phyloP scores from a whole-genome alignment of 352 stramenopile genomes.

The Globisporangium apiculatum region DNA sequence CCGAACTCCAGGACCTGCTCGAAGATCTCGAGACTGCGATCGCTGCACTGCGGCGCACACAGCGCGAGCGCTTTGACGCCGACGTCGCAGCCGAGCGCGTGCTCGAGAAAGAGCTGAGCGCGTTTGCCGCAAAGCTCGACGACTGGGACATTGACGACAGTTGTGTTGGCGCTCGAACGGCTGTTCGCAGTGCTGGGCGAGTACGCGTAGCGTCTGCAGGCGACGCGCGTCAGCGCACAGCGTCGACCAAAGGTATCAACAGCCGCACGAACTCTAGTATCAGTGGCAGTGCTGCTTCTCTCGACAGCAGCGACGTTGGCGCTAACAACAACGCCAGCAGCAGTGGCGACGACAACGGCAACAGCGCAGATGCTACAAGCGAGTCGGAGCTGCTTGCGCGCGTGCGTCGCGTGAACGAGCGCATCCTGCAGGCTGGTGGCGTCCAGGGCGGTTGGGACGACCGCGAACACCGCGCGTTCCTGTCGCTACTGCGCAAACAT shows the following conservation, averaged over 20 bases:
- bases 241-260: too few relatives aligned
- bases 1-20: constrained; percentile 46
- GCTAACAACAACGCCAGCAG: neutral
- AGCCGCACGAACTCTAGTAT: too few relatives aligned
- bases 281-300: too few relatives aligned
- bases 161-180: neutral
- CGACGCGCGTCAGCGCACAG: too few relatives aligned
- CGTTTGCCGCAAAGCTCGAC: constrained; percentile 34
- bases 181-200: neutral
- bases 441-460: constrained; percentile 52
- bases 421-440: constrained; percentile 47
- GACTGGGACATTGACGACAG: constrained; percentile 27
- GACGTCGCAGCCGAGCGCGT: constrained; percentile 51
- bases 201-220: neutral
- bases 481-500: constrained; percentile 29
- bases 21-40: constrained; percentile 41
- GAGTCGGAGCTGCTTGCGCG: constrained; percentile 32
- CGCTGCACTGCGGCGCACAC: constrained; percentile 22
- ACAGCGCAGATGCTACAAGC: neutral
- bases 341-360: constrained; percentile 1
- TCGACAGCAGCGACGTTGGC: neutral
- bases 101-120: constrained; percentile 40
- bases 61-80: constrained; percentile 34
- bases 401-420: constrained; percentile 43
- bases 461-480: constrained; percentile 43